Percentiles rank a stretch among this genome's conserved stretches.
Evolutionary conservation across 176 grass and related monocot species (phyloP).

Genomic region (Triticum turgidum): DNA sequence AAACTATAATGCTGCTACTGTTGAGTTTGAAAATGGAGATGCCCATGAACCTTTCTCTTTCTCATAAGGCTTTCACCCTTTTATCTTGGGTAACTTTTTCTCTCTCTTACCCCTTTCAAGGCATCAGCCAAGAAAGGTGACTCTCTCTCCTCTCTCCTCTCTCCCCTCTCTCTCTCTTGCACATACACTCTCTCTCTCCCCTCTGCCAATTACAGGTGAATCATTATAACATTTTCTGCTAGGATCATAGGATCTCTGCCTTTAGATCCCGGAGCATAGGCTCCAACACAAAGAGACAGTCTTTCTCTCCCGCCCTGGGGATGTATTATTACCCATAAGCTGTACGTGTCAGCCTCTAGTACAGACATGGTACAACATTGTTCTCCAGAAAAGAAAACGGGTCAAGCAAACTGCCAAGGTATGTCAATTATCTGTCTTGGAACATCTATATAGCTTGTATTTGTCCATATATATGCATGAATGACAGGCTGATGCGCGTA

Average conservation of each 20-base stretch:
- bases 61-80: constrained; percentile 42
- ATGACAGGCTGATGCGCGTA: constrained; percentile 11
- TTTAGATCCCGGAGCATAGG: constrained; percentile 35
- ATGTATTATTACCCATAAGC: constrained; percentile 6
- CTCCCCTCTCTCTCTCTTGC: too few species aligned
- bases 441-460: constrained; percentile 25
- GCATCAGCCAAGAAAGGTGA: constrained; percentile 26
- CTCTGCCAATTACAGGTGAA: too few species aligned
- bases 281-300: constrained; percentile 33
- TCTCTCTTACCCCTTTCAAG: constrained; percentile 25
- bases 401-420: constrained; percentile 30
- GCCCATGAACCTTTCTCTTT: constrained; percentile 27
- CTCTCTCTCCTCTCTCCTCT: constrained; percentile 11
- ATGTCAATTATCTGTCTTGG: constrained; percentile 34
- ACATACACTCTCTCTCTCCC: too few species aligned
- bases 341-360: neutral
- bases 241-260: constrained; percentile 35
- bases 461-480: neutral
- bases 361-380: constrained; percentile 36
- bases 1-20: constrained; percentile 6
- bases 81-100: constrained; percentile 45
- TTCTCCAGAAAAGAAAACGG: constrained; percentile 33
- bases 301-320: constrained; percentile 13
- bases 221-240: constrained; percentile 25
- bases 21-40: constrained; percentile 44